Percentiles rank a stretch among this genome's conserved stretches.
Evolutionary conservation across 495 filamentous ascomycete species (phyloP).

Genomic region (Penicillium steckii): DNA sequence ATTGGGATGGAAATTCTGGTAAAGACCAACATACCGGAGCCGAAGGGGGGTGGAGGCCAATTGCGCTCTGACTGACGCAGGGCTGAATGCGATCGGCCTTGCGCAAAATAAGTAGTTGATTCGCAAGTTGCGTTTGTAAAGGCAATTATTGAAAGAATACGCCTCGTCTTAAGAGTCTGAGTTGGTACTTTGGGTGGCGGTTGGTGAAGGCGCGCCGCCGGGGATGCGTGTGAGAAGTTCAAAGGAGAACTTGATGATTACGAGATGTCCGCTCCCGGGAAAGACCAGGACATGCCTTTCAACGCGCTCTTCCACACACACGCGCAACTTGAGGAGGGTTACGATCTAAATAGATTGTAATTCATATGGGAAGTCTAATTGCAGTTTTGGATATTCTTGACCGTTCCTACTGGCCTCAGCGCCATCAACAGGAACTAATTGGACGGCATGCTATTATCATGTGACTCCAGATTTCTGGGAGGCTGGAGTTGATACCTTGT

Average conservation of each 20-base stretch:
- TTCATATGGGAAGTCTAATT: background rate
- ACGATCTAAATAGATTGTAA: background rate
- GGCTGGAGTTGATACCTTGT: slow-evolving; percentile 5
- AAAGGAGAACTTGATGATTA: slow-evolving; percentile 20
- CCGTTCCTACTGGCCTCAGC: slow-evolving; percentile 1
- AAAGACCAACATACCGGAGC: slow-evolving; percentile 22
- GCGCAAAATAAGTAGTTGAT: background rate
- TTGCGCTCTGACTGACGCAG: slow-evolving; percentile 8
- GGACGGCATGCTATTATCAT: slow-evolving; percentile 18
- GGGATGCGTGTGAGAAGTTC: slow-evolving; percentile 19
- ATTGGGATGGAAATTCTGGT: background rate
- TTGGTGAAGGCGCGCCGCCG: slow-evolving; percentile 12
- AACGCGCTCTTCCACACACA: slow-evolving; percentile 5
- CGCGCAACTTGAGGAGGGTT: background rate
- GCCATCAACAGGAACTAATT: slow-evolving; percentile 6
- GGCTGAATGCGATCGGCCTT: background rate
- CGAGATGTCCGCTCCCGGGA: slow-evolving; percentile 24
- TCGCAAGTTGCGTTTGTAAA: background rate
- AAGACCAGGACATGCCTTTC: slow-evolving; percentile 12
- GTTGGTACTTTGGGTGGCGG: slow-evolving; percentile 7
- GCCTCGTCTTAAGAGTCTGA: background rate
- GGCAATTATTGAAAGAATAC: background rate
- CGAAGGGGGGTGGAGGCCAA: slow-evolving; percentile 17
- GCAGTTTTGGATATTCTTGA: slow-evolving; percentile 2
- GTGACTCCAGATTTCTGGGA: slow-evolving; percentile 11